Evolutionary conservation across 1,284 basidiomycete species (phyloP), one percentile per base, ranked within the genome.

Genomic region (Ganoderma meredithae): DNA sequence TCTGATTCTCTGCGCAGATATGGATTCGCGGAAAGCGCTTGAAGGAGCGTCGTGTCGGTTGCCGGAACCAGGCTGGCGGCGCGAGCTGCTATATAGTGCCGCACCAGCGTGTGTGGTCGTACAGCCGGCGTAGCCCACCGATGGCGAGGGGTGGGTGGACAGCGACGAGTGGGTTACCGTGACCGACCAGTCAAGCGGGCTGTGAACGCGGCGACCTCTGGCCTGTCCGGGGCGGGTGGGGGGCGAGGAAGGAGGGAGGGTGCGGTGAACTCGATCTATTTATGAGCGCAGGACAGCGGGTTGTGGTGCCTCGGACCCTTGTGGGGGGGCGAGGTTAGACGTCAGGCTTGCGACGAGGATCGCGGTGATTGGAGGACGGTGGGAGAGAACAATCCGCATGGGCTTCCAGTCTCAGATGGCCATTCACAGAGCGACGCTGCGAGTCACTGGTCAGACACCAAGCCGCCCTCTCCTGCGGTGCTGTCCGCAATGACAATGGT

Each of bases 171-270:
- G 36, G 31, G n/a, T 33, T 39, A 17, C 31, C 27, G 47, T 56
- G 55, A 39, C 58, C 22, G 58, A 25, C 58, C 40, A 41, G 39
- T 60, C 39, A 13, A 25, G 40, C 67, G 39, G 70, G 67, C 70
- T 71, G 70, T 71, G 67, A 71, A 71, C 66, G 67, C 63, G 60
- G 36, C 70, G 70, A 71, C 70, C 65, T 49, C 63, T 47, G 58
- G 52, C 55, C 31, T 58, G 41, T 47, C 15, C n/a, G 22, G 39
- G 27, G 59, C 52, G 39, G 39, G 58, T 47, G 43, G 41, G 49
- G 13, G 47, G 49, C 36, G 44, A 60, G 36, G 60, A 41, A 39
- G 39, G 60, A 55, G 19, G 27, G 3, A 47, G 56, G 41, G 53
- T 59, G 19, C 19, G 19, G 56, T 39, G 49, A 58, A 59, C 52